Evolutionary conservation across 2,329 filamentous ascomycete species (phyloP), one percentile per base, ranked within the genome.

Genomic region (Stagonosporopsis chrysanthemi): DNA sequence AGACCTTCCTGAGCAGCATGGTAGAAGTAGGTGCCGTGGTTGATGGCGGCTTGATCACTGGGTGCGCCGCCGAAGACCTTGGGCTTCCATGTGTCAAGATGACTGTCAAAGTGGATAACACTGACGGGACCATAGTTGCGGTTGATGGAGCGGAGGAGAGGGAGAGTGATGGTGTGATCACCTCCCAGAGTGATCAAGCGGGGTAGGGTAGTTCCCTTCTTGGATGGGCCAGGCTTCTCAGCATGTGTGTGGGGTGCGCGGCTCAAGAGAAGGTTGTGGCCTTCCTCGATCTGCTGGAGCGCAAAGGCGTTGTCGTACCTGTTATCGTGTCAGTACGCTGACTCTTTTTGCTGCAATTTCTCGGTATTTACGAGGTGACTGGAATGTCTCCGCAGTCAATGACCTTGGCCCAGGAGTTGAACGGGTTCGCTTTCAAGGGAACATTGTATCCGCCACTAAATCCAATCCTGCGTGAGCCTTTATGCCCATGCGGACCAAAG

Each of bases 21-120:
- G 78, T 89, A 95, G 79, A 96, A 96, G 80, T 95, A 95, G 1
- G 91, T 95, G 39, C 91, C 91, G 78, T 95, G 90, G 78, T 95
- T 96, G 79, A 96, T 88, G 62, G 83, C 83, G 19, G 91, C 91
- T 36, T 88, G 85, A 59, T 92, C 84, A 26, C 86, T 90, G 0
- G 91, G 91, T 0, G 90, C 88, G 28, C 91, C 91, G 50, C 92
- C 91, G 67, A 96, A 96, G 24, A 95, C 91, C 74, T 94, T 94
- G 40, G 91, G 92, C 56, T 85, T 86, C 90, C 90, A 91, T 69
- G 83, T 83, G 62, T 84, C 83, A 4, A 86, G 76, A 70, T 87
- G 85, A 44, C 81, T 84, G 70, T 87, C 85, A 67, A 88, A 87
- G 72, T 88, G 85, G 56, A 88, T 85, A 36, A 87, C 85, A 15